Evolutionary conservation across 78 protist genomes (phyloP).

Genomic region (Dictyostelium citrinum): DNA sequence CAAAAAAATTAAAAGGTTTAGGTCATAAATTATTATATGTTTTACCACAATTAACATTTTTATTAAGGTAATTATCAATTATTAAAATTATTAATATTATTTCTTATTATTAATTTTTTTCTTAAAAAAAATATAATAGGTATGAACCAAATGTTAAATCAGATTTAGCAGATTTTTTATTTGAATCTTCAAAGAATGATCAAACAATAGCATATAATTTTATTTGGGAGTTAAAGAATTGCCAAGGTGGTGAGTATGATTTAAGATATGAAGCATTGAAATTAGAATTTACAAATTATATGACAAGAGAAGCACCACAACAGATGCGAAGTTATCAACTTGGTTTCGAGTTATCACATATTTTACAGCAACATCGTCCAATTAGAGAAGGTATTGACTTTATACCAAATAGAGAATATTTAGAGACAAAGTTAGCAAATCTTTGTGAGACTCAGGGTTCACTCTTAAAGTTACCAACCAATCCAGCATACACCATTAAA

Average conservation of each 20-base stretch:
- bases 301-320: neutral
- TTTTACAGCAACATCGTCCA: conserved; percentile 12
- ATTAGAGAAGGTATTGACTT: neutral
- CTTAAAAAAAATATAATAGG: too few relatives aligned
- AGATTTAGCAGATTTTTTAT: conserved; percentile 5
- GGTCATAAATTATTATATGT: neutral
- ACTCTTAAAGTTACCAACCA: neutral
- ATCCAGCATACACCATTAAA: conserved; percentile 19
- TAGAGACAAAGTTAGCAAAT: neutral
- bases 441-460: neutral
- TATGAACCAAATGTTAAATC: conserved; percentile 13
- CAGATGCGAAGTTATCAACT: neutral
- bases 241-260: conserved; percentile 12
- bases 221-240: conserved; percentile 61
- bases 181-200: neutral
- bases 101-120: too few relatives aligned
- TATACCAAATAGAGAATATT: neutral
- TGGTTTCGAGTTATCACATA: conserved; percentile 14
- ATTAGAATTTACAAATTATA: neutral
- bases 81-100: neutral
- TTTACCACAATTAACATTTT: conserved; percentile 53
- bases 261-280: conserved; percentile 30
- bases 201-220: conserved; percentile 4
- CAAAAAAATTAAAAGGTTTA: neutral
- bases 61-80: conserved; percentile 16